A percentile compares a stretch with the other conserved stretches of the same genome.
phyloP scores from a whole-genome alignment of 2,329 filamentous ascomycete species.

The Talaromyces funiculosus region DNA sequence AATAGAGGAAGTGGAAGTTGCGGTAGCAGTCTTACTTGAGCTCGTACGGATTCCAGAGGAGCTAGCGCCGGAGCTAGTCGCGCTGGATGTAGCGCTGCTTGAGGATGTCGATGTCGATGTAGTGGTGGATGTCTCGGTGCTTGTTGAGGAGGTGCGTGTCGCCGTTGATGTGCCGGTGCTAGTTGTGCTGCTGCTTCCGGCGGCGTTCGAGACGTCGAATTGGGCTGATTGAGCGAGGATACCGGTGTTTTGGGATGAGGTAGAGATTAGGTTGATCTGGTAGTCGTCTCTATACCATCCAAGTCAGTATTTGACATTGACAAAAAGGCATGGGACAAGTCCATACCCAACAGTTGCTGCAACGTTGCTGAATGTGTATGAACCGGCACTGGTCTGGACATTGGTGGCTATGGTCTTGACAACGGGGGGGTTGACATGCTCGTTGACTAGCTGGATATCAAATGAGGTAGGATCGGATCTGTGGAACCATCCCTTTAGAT shows the following conservation, averaged over 20 bases:
- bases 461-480: constrained; percentile 39
- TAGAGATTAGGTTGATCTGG: constrained; percentile 39
- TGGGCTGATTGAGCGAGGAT: constrained; percentile 40
- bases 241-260: constrained; percentile 27
- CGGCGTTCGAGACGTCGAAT: constrained; percentile 23
- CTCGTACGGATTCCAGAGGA: constrained; percentile 18
- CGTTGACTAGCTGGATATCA: constrained; percentile 40
- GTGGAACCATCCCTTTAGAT: background rate
- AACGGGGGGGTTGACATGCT: constrained; percentile 30
- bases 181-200: constrained; percentile 6
- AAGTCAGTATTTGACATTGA: background rate
- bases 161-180: background rate
- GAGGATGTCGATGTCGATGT: constrained; percentile 18
- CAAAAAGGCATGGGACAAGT: background rate
- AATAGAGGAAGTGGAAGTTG: background rate
- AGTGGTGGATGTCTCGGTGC: constrained; percentile 16
- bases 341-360: background rate
- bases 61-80: constrained; percentile 14
- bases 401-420: constrained; percentile 28
- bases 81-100: constrained; percentile 16
- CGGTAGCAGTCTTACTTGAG: constrained; percentile 18
- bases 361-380: constrained; percentile 33
- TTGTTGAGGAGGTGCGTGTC: constrained; percentile 16
- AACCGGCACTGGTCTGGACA: constrained; percentile 31
- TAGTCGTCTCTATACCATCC: constrained; percentile 28